Evolutionary conservation across 805 yeast species (phyloP), one percentile per base, ranked within the genome.

Genomic region (Huiozyma naganishii): DNA sequence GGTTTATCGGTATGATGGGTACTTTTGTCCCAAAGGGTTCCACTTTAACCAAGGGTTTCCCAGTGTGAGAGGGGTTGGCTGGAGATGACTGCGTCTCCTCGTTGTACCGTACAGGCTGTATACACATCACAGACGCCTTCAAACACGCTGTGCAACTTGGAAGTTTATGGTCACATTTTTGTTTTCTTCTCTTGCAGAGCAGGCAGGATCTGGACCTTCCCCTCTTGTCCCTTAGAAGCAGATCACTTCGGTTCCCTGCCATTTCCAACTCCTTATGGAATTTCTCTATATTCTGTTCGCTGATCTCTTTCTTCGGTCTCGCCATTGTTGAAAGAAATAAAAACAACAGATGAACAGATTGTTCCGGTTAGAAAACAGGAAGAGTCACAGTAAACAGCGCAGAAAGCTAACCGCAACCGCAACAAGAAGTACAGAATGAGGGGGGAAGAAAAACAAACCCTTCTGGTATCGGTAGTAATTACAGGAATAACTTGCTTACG

Each of bases 91-190:
- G 23, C n/a, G 34, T 32, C 4, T 39, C 29, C 27, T 50, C 44
- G 10, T 29, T 70, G 48, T 79, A 79, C 42, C 77, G 69, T 3
- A 76, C 77, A 0, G 87, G 87, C 56, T 79, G 81, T 4, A 78
- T 66, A 58, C 86, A 79, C 45, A 69, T 63, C 6, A 72, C 76
- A 29, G 74, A 76, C 0, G 84, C 80, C 51, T 77, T 77, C 41
- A 78, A 61, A 60, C 86, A 80, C 36, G 79, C 77, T 6, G 84
- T 75, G 52, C 86, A 79, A 39, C 76, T 68, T 5, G 85, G 85
- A 6, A 72, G 57, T 41, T 80, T 66, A 46, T 78, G 83, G 50
- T 80, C 84, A 60, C 86, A 79, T 50, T 75, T 73, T 52, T 77
- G 80, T 51, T 76, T 76, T 40, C 80, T 59, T 54, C 73, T 71